phyloP scores from a whole-genome alignment of 2,329 filamentous ascomycete species.

The Ceratocystis ficicola region DNA sequence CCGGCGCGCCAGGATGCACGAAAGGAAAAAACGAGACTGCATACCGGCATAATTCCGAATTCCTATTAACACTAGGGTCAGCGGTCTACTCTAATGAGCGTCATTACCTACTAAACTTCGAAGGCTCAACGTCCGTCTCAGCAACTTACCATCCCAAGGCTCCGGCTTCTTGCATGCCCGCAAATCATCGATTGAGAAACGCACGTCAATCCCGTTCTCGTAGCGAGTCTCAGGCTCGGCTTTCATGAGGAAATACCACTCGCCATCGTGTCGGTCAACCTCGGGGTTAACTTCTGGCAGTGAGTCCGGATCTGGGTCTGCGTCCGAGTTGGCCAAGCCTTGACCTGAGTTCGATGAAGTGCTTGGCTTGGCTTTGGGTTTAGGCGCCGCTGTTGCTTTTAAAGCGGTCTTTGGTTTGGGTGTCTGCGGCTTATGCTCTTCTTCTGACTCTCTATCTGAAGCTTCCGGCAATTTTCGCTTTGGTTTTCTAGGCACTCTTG shows the following conservation, averaged over 20 bases:
- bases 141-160: conserved; percentile 70
- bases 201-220: conserved; percentile 78
- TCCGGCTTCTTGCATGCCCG: conserved; percentile 61
- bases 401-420: not conserved
- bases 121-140: no score
- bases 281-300: conserved; percentile 33
- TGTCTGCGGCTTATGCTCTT: not conserved
- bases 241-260: conserved; percentile 68
- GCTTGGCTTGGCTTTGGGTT: conserved; percentile 11
- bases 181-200: conserved; percentile 89
- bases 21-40: not conserved
- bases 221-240: conserved; percentile 77
- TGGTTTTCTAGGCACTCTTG: not conserved
- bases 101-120: no score
- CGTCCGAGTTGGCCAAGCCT: conserved; percentile 22
- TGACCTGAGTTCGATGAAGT: not conserved
- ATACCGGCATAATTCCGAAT: conserved; percentile 40
- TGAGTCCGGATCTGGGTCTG: conserved; percentile 28
- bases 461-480: not conserved
- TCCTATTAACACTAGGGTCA: conserved; percentile 27
- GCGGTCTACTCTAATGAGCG: not conserved
- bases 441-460: not conserved
- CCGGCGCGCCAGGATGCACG: no score
- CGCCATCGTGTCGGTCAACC: conserved; percentile 32
- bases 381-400: not conserved